phyloP scores from a whole-genome alignment of 1,284 basidiomycete genomes.

The Tetrapyrgos nigripes region DNA sequence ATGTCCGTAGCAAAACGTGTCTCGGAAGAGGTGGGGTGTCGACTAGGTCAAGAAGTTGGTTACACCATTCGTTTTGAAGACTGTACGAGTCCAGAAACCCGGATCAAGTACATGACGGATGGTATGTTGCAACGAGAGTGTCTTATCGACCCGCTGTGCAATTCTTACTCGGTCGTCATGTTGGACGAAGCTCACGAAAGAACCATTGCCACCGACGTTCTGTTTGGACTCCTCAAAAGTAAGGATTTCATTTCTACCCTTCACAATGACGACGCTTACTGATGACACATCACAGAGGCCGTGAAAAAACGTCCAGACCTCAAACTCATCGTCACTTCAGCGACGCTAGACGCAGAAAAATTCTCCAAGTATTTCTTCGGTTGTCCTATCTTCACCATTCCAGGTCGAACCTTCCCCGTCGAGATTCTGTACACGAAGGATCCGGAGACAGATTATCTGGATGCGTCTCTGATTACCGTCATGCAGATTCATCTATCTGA shows the following conservation, averaged over 20 bases:
- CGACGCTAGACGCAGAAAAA: constrained; percentile 99
- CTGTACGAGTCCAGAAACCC: constrained; percentile 95
- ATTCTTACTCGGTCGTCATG: constrained; percentile 95
- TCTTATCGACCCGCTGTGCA: constrained; percentile 93
- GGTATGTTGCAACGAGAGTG: constrained; percentile 99
- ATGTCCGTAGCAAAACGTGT: constrained; percentile 99
- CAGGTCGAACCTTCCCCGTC: constrained; percentile 97
- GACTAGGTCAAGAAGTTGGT: constrained; percentile 96
- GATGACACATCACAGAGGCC: constrained; percentile 86
- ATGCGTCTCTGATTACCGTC: constrained; percentile 97
- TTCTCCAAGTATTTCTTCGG: constrained; percentile 99
- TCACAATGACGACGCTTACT: constrained; percentile 23
- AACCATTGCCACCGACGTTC: constrained; percentile 96
- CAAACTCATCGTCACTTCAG: constrained; percentile 98
- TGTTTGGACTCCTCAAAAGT: constrained; percentile 98
- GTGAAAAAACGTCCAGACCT: constrained; percentile 94
- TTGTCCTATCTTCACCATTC: constrained; percentile 99
- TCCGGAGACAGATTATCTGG: constrained; percentile 98
- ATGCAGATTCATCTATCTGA: constrained; percentile 99
- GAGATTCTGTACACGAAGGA: constrained; percentile 98
- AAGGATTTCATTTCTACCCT: constrained; percentile 38
- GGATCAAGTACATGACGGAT: constrained; percentile 99
- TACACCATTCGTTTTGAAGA: constrained; percentile 99
- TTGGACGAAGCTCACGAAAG: constrained; percentile 99
- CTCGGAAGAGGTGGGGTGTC: constrained; percentile 96